A percentile compares a stretch with the other conserved stretches of the same genome.
These are phyloP conservation scores for Saturnispora zaruensis DNA, from an alignment of 805 yeast species.

Conservation along the genomic window DNA sequence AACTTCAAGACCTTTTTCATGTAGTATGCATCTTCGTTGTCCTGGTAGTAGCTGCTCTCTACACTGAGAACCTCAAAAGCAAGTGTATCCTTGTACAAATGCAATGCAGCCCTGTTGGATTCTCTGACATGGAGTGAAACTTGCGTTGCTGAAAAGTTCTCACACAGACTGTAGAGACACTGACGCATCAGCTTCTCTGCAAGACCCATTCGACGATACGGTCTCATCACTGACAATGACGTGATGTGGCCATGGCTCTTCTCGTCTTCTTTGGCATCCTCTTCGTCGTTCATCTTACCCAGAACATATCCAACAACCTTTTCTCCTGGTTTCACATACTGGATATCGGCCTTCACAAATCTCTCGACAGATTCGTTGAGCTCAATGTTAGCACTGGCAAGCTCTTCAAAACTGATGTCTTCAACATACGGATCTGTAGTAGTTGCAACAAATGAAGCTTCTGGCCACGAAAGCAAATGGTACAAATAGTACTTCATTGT, in stretches of 20 bases:
- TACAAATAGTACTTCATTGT: conserved; percentile 87
- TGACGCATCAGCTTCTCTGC: conserved; percentile 90
- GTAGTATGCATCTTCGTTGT: conserved; percentile 95
- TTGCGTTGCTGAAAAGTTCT: conserved; percentile 69
- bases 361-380: background rate
- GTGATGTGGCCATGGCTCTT: conserved; percentile 85
- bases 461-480: conserved; percentile 95
- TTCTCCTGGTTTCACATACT: conserved; percentile 60
- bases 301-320: conserved; percentile 92
- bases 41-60: conserved; percentile 87
- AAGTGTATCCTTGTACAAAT: conserved; percentile 79
- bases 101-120: conserved; percentile 89
- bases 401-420: conserved; percentile 17
- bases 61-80: conserved; percentile 73
- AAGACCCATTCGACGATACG: conserved; percentile 89
- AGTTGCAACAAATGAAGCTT: conserved; percentile 91
- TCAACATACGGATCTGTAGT: conserved; percentile 46
- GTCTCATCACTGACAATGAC: conserved; percentile 87
- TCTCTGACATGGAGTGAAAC: conserved; percentile 91
- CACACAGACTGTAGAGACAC: conserved; percentile 64
- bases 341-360: conserved; percentile 24
- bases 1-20: conserved; percentile 68
- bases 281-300: conserved; percentile 95
- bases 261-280: conserved; percentile 44
- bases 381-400: conserved; percentile 10